Percentiles rank a stretch among this genome's conserved stretches.
phyloP scores from a whole-genome alignment of 192 early-diverging fungal genomes.

The Polychytrium aggregatum region DNA sequence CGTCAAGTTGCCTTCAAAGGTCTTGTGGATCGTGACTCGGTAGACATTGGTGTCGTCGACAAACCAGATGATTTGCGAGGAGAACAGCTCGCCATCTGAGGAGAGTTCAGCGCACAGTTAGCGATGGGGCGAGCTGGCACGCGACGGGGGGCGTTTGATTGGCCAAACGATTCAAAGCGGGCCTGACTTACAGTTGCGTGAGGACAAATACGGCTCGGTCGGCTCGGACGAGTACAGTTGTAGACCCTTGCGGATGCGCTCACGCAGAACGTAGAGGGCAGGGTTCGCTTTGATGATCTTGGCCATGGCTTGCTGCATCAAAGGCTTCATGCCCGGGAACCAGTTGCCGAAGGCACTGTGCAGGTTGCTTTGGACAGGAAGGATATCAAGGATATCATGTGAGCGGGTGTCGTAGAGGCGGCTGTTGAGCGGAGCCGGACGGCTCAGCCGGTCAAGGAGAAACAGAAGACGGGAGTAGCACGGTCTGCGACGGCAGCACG shows the following conservation, averaged over 20 bases:
- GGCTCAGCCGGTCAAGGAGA: too few species aligned
- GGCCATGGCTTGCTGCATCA: conserved; percentile 93
- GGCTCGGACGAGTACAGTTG: conserved; percentile 98
- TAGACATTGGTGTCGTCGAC: conserved; percentile 99
- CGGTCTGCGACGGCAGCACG: too few species aligned
- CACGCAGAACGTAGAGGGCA: conserved; percentile 90
- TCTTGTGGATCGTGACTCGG: conserved; percentile 98
- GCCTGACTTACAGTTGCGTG: too few species aligned
- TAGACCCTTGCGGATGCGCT: conserved; percentile 96
- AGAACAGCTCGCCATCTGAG: conserved; percentile 95
- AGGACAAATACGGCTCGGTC: conserved; percentile 93
- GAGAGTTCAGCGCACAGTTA: too few species aligned
- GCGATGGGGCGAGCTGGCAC: conserved; percentile 23
- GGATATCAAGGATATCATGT: too few species aligned
- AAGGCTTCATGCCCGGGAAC: conserved; percentile 97
- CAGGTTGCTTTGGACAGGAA: too few species aligned
- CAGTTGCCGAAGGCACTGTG: conserved; percentile 94
- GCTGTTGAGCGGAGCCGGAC: too few species aligned
- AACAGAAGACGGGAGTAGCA: too few species aligned
- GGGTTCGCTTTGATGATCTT: conserved; percentile 99
- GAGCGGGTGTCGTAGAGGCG: too few species aligned
- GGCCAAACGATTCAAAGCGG: too few species aligned
- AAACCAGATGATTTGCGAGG: conserved; percentile 98
- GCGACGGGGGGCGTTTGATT: too few species aligned
- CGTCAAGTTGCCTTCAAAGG: conserved; percentile 96